Base-by-base conservation (phyloP, 225 moss, liverwort and hornwort species). In the Bryoerythrophyllum caledonicum region DNA sequence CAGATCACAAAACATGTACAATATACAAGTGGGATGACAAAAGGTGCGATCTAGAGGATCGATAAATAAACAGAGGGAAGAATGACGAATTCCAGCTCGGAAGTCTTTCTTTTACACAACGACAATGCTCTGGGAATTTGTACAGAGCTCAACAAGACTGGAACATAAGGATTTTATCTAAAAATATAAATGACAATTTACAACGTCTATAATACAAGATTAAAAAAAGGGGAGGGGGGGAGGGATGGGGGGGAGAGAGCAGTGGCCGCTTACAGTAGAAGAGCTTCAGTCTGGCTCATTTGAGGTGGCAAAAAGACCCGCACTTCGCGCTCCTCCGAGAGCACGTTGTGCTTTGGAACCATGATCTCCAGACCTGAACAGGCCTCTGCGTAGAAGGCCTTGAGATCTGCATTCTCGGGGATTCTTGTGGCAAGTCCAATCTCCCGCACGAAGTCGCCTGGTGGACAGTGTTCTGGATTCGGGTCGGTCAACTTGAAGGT, bases 271-370 rank as follows among this genome's bases (percentile, higher is more conserved):
- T 80, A 90, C 60, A 90, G 60, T 72, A 91, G 81, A 57, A 89
- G 78, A 58, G 87, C 79, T 81, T 89, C 90, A 57, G 83, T 91
- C 76, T 92, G 90, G 74, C 79, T 85, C 91, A 90, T 85, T 83
- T 89, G 89, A 68, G 83, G 93, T 19, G 91, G 89, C 71, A 91
- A 71, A 51, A 93, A 83, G 30, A 93, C 93, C 49, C 93, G 89
- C 78, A 93, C 93, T 81, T 93, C 93, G 78, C 89, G 84, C 72
- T 93, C 93, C 82, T 93, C 93, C 49, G 93, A 91, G 74, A 89
- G 87, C 59, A 93, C 86, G 65, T 89, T 81, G 63, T 93, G 93
- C 76, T 93, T 93, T 26, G 93, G 93, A 71, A 93, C 93, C 87
- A 93, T 89, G 26, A 91, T 93, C 86, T 93, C 93, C 37, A 93